Evolutionary conservation across 2,329 filamentous ascomycete genomes (phyloP).

Genomic region (Bipolaris zeicola): DNA sequence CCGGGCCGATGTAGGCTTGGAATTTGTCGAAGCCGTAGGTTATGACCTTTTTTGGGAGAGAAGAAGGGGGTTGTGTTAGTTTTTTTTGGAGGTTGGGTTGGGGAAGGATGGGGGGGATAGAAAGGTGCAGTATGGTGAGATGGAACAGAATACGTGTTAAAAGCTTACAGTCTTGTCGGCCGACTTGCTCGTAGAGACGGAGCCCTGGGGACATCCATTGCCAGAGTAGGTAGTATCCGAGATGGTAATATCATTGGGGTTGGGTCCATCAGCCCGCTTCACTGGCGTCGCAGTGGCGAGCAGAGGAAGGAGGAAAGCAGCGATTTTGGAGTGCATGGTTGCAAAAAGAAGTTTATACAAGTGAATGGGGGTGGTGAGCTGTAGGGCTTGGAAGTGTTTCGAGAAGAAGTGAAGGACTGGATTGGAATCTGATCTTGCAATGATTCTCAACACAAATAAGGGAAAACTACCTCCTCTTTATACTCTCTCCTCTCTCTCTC

Average conservation of each 20-base stretch:
- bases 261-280: constrained; percentile 26
- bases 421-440: constrained; percentile 25
- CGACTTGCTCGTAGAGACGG: constrained; percentile 40
- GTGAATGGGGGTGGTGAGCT: background rate
- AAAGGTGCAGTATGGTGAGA: too few species aligned
- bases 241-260: constrained; percentile 37
- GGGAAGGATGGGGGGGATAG: too few species aligned
- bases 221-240: constrained; percentile 40
- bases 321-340: constrained; percentile 39
- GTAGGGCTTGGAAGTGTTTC: constrained; percentile 4
- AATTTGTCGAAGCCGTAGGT: constrained; percentile 44
- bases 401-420: constrained; percentile 24
- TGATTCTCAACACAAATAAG: constrained; percentile 22
- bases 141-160: background rate
- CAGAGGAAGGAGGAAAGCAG: constrained; percentile 34
- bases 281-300: constrained; percentile 37
- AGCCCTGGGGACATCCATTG: constrained; percentile 44
- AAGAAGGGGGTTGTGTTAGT: background rate
- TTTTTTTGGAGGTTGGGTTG: background rate
- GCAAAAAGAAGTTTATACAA: background rate
- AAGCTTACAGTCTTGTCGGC: constrained; percentile 41
- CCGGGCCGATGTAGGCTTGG: constrained; percentile 45
- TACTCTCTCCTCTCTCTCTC: constrained; percentile 18
- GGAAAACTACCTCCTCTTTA: constrained; percentile 28
- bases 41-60: constrained; percentile 29